Evolutionary conservation across 2,329 filamentous ascomycete species (phyloP), one percentile per base, ranked within the genome.

Genomic region (Hirsutella minnesotensis): DNA sequence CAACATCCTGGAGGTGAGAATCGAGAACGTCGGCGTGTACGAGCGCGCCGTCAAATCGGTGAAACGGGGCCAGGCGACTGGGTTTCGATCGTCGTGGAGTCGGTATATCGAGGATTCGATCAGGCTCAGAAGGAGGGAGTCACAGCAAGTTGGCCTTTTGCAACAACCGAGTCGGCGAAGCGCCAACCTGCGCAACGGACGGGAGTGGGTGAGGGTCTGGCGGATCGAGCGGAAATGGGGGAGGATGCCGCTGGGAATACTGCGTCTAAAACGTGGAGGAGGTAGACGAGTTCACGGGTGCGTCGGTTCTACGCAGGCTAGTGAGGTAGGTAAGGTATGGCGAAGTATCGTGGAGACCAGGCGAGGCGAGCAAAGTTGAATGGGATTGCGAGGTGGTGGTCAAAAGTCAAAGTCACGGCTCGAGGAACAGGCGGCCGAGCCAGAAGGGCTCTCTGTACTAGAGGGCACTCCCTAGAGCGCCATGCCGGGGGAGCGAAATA

Each of bases 1-100:
- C 70, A 77, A 69, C 74, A 78, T 78, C 65, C 66, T 78, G 74
- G 68, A 63, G 51, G 55, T 54, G 51, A 51, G 45, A 47, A 45
- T 33, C 9, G 27, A 36, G 39, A n/a, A 31, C 30, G 45, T 42
- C 42, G 45, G 41, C 39, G 44, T 36, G 30, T 43, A 41, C 40
- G 36, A 42, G 37, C 42, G 42, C 49, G 48, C 38, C 36, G 39
- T 22, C 10, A 39, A 42, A 42, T 33, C 31, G 41, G 43, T 22
- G 19, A 19, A 24, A 38, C 24, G 31, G 10, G 30, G 22, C 10
- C 27, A 24, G n/a, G 38, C 16, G 36, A 22, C 24, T 35, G 3
- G 31, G 35, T 37, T 37, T 37, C 7, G 35, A 10, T 37, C 18
- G 35, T 37, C 30, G 40, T 19, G 20, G 27, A 36, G 19, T 34